Evolutionary conservation across 805 yeast species (phyloP).

Genomic region (Teunomyces aglyptinius): DNA sequence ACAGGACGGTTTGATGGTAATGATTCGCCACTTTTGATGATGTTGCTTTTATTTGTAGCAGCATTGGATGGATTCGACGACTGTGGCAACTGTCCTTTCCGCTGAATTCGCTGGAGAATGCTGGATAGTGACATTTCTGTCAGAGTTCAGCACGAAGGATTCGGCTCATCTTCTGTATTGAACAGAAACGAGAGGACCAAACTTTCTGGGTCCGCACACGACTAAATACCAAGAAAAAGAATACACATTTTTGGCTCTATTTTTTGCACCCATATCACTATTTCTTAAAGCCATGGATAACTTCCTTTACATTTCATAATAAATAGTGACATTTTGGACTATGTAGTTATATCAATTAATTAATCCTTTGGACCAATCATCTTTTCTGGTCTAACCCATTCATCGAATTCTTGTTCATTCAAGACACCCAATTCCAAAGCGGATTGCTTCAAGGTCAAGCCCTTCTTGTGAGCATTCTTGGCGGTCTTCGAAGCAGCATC

Average conservation of each 20-base stretch:
- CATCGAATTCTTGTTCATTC: slow-evolving; percentile 81
- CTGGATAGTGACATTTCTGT: slow-evolving; percentile 25
- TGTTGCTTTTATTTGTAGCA: neutral
- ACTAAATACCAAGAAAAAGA: neutral
- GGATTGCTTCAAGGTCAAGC: slow-evolving; percentile 90
- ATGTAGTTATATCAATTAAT: slow-evolving; percentile 6
- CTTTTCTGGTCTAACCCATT: slow-evolving; percentile 96
- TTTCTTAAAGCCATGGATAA: neutral
- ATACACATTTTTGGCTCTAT: too few species aligned
- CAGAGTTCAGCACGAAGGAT: neutral
- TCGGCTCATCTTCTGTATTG: neutral
- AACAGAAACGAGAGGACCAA: neutral
- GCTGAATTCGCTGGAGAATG: slow-evolving; percentile 30
- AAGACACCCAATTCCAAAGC: slow-evolving; percentile 89
- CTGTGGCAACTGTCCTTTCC: slow-evolving; percentile 24
- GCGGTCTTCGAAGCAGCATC: slow-evolving; percentile 97
- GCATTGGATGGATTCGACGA: neutral
- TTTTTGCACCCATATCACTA: neutral
- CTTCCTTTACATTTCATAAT: neutral
- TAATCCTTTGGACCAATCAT: slow-evolving; percentile 90
- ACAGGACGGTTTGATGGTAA: slow-evolving; percentile 24
- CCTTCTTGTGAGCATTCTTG: slow-evolving; percentile 97
- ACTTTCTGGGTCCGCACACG: neutral
- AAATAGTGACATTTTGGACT: neutral
- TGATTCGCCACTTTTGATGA: neutral